These are phyloP conservation scores for Paratinospora sagittata DNA, from an alignment of 164 flowering plant genomes.

Conservation along the genomic window DNA sequence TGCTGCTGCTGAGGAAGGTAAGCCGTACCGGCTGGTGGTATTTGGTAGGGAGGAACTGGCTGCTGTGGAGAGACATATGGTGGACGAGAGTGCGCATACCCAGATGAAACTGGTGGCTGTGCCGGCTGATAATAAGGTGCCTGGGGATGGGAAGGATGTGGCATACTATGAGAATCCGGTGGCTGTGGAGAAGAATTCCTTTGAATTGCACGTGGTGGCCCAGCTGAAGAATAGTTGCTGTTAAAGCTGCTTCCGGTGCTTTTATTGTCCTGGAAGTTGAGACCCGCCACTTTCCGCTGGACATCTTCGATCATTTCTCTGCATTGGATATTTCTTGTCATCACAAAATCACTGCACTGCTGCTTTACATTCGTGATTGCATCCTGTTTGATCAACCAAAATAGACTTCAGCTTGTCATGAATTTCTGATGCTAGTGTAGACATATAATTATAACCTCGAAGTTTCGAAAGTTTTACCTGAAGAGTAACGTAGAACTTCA, in stretches of 20 bases:
- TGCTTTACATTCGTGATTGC: slow-evolving; percentile 91
- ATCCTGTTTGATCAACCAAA: slow-evolving; percentile 48
- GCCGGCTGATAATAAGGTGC: slow-evolving; percentile 53
- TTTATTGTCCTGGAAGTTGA: slow-evolving; percentile 63
- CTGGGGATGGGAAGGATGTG: slow-evolving; percentile 37
- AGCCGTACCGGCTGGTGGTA: slow-evolving; percentile 32
- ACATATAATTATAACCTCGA: neutral
- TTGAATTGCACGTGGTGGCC: slow-evolving; percentile 40
- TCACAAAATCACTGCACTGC: slow-evolving; percentile 93
- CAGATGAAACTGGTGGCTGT: slow-evolving; percentile 47
- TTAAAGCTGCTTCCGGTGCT: slow-evolving; percentile 27
- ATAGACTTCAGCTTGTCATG: neutral
- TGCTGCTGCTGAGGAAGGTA: slow-evolving; percentile 60
- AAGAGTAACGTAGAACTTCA: slow-evolving; percentile 92
- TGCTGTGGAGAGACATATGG: slow-evolving; percentile 48
- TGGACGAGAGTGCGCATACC: slow-evolving; percentile 43
- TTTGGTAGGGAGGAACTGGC: slow-evolving; percentile 52
- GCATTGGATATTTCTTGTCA: slow-evolving; percentile 96
- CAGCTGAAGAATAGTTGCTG: slow-evolving; percentile 44
- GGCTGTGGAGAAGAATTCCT: slow-evolving; percentile 37
- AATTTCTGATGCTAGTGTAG: neutral
- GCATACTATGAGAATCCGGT: slow-evolving; percentile 31
- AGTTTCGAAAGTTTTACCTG: slow-evolving; percentile 50
- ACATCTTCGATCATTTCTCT: slow-evolving; percentile 96
- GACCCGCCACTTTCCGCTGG: slow-evolving; percentile 80